Percentiles rank a stretch among this genome's conserved stretches.
phyloP scores from a whole-genome alignment of 176 grass and related monocot genomes.

The Alopecurus myosuroides region DNA sequence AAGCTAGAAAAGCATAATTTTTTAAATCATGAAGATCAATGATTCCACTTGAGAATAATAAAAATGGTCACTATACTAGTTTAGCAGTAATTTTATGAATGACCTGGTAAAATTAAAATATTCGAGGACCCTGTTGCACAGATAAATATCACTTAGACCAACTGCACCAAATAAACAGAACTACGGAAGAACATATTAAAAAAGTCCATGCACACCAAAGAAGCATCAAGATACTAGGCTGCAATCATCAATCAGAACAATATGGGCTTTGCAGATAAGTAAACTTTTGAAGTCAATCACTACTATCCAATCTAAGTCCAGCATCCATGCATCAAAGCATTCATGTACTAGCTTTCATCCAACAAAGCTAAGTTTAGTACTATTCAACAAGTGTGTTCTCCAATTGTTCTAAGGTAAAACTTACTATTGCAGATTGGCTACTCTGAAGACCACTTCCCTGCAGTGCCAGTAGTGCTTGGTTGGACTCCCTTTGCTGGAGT shows the following conservation, averaged over 20 bases:
- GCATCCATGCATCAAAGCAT: neutral
- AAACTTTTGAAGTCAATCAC: too few relatives aligned
- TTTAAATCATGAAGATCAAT: neutral
- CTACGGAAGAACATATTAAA: neutral
- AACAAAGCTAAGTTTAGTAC: neutral
- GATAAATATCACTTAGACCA: neutral
- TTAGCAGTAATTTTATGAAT: neutral
- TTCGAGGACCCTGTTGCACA: neutral
- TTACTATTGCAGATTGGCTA: constrained; percentile 1
- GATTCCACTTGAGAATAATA: neutral
- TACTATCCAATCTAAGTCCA: too few relatives aligned
- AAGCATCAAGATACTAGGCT: neutral
- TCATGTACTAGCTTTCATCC: neutral
- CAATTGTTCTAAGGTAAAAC: neutral
- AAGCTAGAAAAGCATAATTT: neutral
- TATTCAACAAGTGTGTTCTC: neutral
- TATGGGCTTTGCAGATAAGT: neutral
- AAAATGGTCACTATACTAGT: neutral
- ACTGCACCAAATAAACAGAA: neutral
- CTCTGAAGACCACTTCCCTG: neutral
- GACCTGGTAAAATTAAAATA: neutral
- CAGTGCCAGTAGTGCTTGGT: neutral
- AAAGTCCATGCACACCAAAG: neutral
- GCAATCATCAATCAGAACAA: neutral
- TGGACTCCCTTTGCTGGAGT: neutral